A percentile compares a stretch with the other conserved stretches of the same genome.
Conservation (phyloP, 106 monocot species). For the Gastrodia elata region DNA sequence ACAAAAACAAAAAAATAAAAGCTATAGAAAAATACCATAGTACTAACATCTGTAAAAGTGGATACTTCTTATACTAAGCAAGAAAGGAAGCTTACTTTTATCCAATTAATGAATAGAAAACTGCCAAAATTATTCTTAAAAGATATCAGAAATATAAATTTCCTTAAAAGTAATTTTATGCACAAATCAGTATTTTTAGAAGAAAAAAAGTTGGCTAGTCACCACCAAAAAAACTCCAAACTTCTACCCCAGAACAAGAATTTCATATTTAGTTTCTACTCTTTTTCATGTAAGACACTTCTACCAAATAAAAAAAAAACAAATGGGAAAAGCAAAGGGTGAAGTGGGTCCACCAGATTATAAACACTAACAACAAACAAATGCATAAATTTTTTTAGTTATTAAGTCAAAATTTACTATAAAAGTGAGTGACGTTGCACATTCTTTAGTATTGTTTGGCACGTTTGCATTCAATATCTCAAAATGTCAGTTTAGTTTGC, state of each 20-base stretch:
- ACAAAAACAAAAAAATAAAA: not conserved
- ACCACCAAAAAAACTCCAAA: not conserved
- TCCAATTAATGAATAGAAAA: not conserved
- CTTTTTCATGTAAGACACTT: too few relatives aligned
- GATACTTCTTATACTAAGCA: not conserved
- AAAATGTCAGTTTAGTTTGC: not conserved
- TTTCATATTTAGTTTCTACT: not conserved
- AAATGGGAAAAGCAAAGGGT: too few relatives aligned
- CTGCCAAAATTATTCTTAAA: not conserved
- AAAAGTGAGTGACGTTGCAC: not conserved
- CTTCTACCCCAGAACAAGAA: not conserved
- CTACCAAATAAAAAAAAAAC: too few relatives aligned
- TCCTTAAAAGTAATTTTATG: not conserved
- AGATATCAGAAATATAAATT: not conserved
- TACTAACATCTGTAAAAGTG: not conserved
- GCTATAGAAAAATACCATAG: not conserved
- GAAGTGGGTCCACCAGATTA: not conserved
- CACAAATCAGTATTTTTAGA: not conserved
- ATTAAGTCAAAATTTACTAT: not conserved
- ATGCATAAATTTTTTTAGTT: not conserved
- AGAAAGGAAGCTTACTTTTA: conserved; percentile 1
- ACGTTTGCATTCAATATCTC: not conserved
- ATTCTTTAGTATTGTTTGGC: not conserved
- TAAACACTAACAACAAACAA: not conserved
- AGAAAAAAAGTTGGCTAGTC: not conserved